Base-by-base conservation (phyloP, 768 basidiomycete species). In the Lyophyllum decastes region DNA sequence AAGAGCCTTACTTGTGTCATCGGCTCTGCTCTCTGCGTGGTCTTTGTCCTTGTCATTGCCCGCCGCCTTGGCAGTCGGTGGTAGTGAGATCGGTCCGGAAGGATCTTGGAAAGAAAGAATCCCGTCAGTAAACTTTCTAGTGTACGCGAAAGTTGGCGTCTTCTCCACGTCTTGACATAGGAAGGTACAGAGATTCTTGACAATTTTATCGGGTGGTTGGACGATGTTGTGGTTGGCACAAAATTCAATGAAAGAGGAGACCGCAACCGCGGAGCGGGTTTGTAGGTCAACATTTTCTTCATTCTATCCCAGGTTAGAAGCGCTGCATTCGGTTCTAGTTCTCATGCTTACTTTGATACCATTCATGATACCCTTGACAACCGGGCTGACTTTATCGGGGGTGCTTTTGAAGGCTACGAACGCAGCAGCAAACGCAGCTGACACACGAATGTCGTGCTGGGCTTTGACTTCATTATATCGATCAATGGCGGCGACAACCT, bases 361-460 rank as follows among this genome's bases (percentile, higher is more conserved):
- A 56, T 94, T 96, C 91, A 98, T 98, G 55, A 98, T 88, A 22
- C 92, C 94, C 70, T 95, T 95, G 44, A 99, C 94, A 48, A 99
- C 87, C 0, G 97, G 95, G 64, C 93, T 96, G 60, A 98, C 88
- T 75, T 97, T 98, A 59, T 94, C 86, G 0, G 97, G 96, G 11
- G 93, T 86, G 33, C 85, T 85, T 68, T 84, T 82, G 61, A 98
- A 86, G 8, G 94, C 89, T 12, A 99, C 89, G 62, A 95, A 89
- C 0, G 95, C 94, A 1, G 92, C 89, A 8, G 95, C 94, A 65
- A 97, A 90, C 0, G 94, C 86, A 7, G 97, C 93, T 1, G 87
- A 88, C 19, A 98, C 89, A 41, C 94, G 90, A 21, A 86, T 83
- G 62, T 98, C 95, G 66, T 95, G 86, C 65, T 90, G 88, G 26